Base-by-base conservation (phyloP, 805 yeast species). In the Kuraishia hungarica region DNA sequence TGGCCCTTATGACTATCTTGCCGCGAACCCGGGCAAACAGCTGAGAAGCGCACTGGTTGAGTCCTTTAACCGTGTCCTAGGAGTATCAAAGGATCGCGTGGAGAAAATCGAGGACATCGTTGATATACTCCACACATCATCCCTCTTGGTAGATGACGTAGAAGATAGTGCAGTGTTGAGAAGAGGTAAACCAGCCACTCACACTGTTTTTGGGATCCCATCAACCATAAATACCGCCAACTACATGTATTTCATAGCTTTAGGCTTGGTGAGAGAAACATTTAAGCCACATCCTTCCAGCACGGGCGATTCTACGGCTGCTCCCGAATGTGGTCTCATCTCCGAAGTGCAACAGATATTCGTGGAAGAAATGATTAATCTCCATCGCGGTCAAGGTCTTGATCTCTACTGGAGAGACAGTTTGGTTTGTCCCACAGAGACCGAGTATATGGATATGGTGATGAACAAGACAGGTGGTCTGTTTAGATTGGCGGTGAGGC, bases 391-490 rank as follows among this genome's bases (percentile, higher is more conserved):
- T 5, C 98, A 92, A 72, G 96, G 96, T 0, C 69, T 87, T 57
- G 98, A 92, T 62, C 76, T 92, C 21, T 86, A 84, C 67, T 92
- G 97, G 97, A 75, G 97, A 58, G 96, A 90, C 55, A 72, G 77
- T 28, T 62, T 74, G 35, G 63, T 65, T 1, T 75, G 86, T 51
- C 94, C 94, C 0, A 72, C 74, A 3, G 86, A 83, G 57, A 66
- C 68, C 1, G 83, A 88, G 63, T 92, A 92, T 64, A 66, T 84
- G 39, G 76, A 76, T 46, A 92, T 93, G 97, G 96, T 87, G 8
- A 80, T 80, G 78, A 84, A 89, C 64, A 92, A 87, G 61, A 92
- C 97, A 0, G 97, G 96, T 1, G 97, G 97, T 0, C 72, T 92
- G 39, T 87, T 90, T 64, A 74, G 97, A 59, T 72, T 92, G 39